Evolutionary conservation across 139 green algal species (phyloP), one percentile per base, ranked within the genome.

Genomic region (Marvania coccoides): DNA sequence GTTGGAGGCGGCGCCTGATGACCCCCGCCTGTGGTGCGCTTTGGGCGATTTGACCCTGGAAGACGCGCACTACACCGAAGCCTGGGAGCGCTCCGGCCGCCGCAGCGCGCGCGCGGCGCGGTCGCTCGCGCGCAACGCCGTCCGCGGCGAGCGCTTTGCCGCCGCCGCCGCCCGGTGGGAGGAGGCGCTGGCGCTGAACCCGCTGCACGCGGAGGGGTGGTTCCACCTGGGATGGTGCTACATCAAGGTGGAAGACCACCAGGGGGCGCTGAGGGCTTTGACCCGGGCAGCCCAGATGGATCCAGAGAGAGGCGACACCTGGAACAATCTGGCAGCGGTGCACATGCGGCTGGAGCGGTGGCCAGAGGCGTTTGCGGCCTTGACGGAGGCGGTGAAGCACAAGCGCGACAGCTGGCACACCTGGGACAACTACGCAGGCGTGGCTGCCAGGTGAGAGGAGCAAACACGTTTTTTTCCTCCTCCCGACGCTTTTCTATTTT

Each of bases 301-400:
- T 51, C 82, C 85, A 10, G 87, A 95, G 34, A 83, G 96, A 61
- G 91, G 82, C 2, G 87, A 95, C 63, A 87, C 89, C 0, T 98
- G 91, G 91, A 95, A 95, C 85, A 98, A 98, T 79, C 61, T 97
- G 31, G 91, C 86, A 2, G 90, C 89, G 9, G 72, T 97, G 36
- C 90, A 89, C 72, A 69, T 93, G 77, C 69, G 83, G 55, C 48
- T 77, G 33, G 55, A 71, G 9, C 59, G 47, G 40, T 73, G 63
- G 62, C 26, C 19, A 4, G 51, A 71, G 47, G 77, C 71, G 24
- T 81, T 71, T 37, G 61, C 58, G n/a, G 71, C 78, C 15, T 61
- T 80, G 36, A 34, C 56, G 42, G 83, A 95, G 71, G 79, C 84
- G 0, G 58, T 87, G 10, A 87, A 85, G 69, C 72, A 88, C 72